phyloP scores from a whole-genome alignment of 83 land plant genomes.

The Larix sibirica region DNA sequence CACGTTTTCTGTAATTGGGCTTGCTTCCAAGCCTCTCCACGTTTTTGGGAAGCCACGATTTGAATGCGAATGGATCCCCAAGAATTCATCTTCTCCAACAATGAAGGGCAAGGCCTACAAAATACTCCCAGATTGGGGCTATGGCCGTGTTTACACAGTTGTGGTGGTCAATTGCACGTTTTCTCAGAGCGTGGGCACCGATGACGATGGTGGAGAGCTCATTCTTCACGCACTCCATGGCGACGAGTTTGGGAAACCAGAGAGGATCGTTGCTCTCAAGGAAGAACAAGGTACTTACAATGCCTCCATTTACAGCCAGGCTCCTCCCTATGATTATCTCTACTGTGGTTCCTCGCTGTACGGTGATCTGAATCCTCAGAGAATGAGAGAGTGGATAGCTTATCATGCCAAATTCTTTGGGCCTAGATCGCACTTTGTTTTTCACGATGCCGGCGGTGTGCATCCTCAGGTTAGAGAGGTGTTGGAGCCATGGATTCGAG shows the following conservation, averaged over 20 bases:
- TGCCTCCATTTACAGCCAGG: conserved; percentile 33
- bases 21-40: conserved; percentile 48
- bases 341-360: conserved; percentile 81
- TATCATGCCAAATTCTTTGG: conserved; percentile 76
- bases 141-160: conserved; percentile 52
- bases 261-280: conserved; percentile 47
- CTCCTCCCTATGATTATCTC: conserved; percentile 56
- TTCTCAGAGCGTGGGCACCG: conserved; percentile 36
- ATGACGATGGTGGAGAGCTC: conserved; percentile 61
- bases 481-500: conserved; percentile 69
- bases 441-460: conserved; percentile 80
- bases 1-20: conserved; percentile 40
- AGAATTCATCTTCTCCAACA: conserved; percentile 60
- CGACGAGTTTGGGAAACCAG: conserved; percentile 27
- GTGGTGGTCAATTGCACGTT: conserved; percentile 68
- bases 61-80: conserved; percentile 46
- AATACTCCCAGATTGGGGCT: conserved; percentile 51
- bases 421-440: conserved; percentile 56
- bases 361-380: conserved; percentile 53
- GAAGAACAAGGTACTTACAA: conserved; percentile 43
- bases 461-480: conserved; percentile 40
- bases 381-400: conserved; percentile 79
- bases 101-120: conserved; percentile 37
- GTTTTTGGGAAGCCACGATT: conserved; percentile 26
- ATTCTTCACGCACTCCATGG: conserved; percentile 57